Conservation (phyloP, 768 basidiomycete genomes). For the Coprinopsis strossmayeri region DNA sequence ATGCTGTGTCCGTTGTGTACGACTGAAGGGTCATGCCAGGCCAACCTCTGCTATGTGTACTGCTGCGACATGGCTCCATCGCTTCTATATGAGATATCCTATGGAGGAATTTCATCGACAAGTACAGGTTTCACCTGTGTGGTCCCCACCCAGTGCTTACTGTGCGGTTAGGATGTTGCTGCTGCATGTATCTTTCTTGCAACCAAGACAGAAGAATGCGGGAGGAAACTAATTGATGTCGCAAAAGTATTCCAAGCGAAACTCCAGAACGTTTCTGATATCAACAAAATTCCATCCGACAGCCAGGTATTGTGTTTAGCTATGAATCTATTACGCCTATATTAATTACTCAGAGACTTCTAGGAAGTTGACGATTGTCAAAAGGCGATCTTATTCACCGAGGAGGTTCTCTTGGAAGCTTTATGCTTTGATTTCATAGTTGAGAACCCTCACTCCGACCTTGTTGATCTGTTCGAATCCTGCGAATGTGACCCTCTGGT, state of each 20-base stretch:
- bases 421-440: conserved; percentile 84
- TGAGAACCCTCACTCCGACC: conserved; percentile 66
- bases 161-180: conserved; percentile 60
- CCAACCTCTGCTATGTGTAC: conserved; percentile 80
- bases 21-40: conserved; percentile 29
- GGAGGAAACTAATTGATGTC: conserved; percentile 80
- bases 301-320: conserved; percentile 45
- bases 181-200: conserved; percentile 84
- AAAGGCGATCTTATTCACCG: conserved; percentile 60
- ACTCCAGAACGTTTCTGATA: conserved; percentile 42
- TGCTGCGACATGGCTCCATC: conserved; percentile 86
- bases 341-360: neutral
- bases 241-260: conserved; percentile 72
- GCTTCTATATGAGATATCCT: conserved; percentile 84
- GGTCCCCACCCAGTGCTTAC: conserved; percentile 9
- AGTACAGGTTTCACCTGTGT: conserved; percentile 33
- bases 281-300: conserved; percentile 50
- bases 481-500: conserved; percentile 39
- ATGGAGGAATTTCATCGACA: conserved; percentile 79
- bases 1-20: conserved; percentile 11
- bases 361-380: conserved; percentile 77
- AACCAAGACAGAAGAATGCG: conserved; percentile 90
- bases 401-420: conserved; percentile 75
- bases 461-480: conserved; percentile 66
- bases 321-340: neutral